These are phyloP conservation scores for Pythium coloratum DNA, from an alignment of 352 stramenopile genomes.

Conservation along the genomic window DNA sequence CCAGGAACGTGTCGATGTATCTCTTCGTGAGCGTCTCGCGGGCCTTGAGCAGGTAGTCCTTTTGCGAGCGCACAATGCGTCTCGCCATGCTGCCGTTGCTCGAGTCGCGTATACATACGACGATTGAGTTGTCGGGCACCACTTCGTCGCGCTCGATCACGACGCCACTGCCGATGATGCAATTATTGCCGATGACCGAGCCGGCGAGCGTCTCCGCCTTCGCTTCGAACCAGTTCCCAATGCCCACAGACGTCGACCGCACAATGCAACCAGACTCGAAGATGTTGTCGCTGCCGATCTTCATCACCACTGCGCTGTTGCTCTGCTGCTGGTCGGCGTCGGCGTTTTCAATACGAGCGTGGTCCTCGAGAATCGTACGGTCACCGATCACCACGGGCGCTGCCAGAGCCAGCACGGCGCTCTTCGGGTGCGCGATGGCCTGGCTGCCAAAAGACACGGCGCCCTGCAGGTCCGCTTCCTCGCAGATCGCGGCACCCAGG, in stretches of 20 bases:
- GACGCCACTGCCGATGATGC: slow-evolving; percentile 79
- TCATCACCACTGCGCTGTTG: slow-evolving; percentile 37
- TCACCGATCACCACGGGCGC: slow-evolving; percentile 67
- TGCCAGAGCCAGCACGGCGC: slow-evolving; percentile 29
- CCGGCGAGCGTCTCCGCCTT: slow-evolving; percentile 47
- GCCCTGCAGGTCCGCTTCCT: slow-evolving; percentile 35
- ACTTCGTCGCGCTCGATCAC: slow-evolving; percentile 60
- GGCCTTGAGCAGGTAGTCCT: slow-evolving; percentile 63
- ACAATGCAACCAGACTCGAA: slow-evolving; percentile 81
- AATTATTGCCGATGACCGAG: slow-evolving; percentile 78
- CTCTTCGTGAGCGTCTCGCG: slow-evolving; percentile 60
- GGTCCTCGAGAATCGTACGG: slow-evolving; percentile 62
- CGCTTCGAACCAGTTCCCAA: slow-evolving; percentile 80
- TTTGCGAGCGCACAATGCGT: slow-evolving; percentile 57
- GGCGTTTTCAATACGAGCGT: slow-evolving; percentile 38
- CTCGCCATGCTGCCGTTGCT: slow-evolving; percentile 23
- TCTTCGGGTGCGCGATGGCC: slow-evolving; percentile 33
- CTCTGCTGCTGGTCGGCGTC: slow-evolving; percentile 23
- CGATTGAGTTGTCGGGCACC: slow-evolving; percentile 70
- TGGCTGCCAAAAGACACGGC: slow-evolving; percentile 32
- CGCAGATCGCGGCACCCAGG: slow-evolving; percentile 33
- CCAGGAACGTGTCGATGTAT: slow-evolving; percentile 75
- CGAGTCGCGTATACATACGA: slow-evolving; percentile 58
- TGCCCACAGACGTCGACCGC: slow-evolving; percentile 49
- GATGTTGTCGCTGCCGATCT: slow-evolving; percentile 65